Evolutionary conservation across 208 protist genomes (phyloP), one percentile per base, ranked within the genome.

Genomic region (Leishmania turanica): DNA sequence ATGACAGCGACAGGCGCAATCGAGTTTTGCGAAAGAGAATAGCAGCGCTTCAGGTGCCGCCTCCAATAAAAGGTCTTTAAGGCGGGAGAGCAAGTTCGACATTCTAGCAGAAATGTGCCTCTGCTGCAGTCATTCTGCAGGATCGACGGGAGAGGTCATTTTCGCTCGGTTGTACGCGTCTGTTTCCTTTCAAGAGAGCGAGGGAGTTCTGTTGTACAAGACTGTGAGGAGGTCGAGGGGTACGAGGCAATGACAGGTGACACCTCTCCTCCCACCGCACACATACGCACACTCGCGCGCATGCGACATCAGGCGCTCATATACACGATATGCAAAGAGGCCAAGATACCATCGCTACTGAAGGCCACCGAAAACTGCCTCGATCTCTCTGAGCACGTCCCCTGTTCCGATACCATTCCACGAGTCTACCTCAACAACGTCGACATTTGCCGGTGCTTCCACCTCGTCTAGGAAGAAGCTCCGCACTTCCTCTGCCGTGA

Each of bases 361-460:
- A 54, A 17, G 31, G 34, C 17, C 49, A 66, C 65, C 66, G 15
- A 75, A 65, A 27, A 34, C 64, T 24, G 56, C n/a, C 56, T 68
- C 40, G 3, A 77, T 45, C 6, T 7, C 13, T 6, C 24, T 62
- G 37, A 90, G 66, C 31, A 94, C 84, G 68, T 92, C 90, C 8
- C 85, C 87, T 34, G 94, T 64, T 15, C 92, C 94, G 6, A 93
- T 66, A 1, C 91, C 92, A 76, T 95, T 96, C 94, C 92, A 97
- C 68, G 92, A 92, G 84, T 96, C 92, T 15, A 91, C 88, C 77
- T 88, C 88, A 31, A 97, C 31, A 40, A 94, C 40, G 40, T 56
- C 51, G 17, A 78, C n/a, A 24, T 79, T 70, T 8, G 58, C 64
- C 6, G 75, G 66, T 4, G 24, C 51, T 2, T 17, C 15, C 19